Evolutionary conservation across 345 rosid genomes (phyloP).

Genomic region (Linum tenue): DNA sequence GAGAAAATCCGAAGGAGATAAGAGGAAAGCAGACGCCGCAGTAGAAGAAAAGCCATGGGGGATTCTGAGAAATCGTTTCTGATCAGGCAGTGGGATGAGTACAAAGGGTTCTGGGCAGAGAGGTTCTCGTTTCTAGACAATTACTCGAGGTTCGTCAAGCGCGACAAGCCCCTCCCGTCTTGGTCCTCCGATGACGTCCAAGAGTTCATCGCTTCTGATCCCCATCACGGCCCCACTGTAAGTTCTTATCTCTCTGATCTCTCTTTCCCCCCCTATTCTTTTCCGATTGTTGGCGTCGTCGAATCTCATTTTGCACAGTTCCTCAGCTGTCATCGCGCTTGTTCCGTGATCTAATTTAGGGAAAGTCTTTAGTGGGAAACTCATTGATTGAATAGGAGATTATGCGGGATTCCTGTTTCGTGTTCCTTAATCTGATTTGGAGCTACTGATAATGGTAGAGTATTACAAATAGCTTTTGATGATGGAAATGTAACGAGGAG

Average conservation of each 20-base stretch:
- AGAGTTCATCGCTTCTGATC: constrained; percentile 80
- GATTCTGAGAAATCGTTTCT: constrained; percentile 36
- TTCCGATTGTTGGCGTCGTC: not conserved
- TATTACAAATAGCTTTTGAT: too few relatives aligned
- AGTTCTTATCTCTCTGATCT: constrained; percentile 3
- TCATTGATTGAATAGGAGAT: not conserved
- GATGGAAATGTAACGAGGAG: too few relatives aligned
- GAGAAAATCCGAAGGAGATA: not conserved
- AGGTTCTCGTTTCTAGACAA: constrained; percentile 44
- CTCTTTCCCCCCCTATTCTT: not conserved
- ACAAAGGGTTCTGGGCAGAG: constrained; percentile 61
- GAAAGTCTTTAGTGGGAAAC: too few relatives aligned
- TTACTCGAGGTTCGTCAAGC: constrained; percentile 49
- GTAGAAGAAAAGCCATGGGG: constrained; percentile 28
- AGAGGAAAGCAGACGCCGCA: constrained; percentile 7
- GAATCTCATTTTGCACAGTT: too few relatives aligned
- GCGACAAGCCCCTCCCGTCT: constrained; percentile 52
- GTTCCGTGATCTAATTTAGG: too few relatives aligned
- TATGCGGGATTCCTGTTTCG: not conserved
- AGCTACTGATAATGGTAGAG: not conserved
- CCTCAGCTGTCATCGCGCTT: too few relatives aligned
- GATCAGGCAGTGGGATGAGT: constrained; percentile 41
- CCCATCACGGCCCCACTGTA: constrained; percentile 73
- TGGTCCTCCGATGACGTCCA: constrained; percentile 82
- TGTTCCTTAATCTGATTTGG: not conserved